Conservation (phyloP, 768 basidiomycete genomes). For the Amanita phalloides region DNA sequence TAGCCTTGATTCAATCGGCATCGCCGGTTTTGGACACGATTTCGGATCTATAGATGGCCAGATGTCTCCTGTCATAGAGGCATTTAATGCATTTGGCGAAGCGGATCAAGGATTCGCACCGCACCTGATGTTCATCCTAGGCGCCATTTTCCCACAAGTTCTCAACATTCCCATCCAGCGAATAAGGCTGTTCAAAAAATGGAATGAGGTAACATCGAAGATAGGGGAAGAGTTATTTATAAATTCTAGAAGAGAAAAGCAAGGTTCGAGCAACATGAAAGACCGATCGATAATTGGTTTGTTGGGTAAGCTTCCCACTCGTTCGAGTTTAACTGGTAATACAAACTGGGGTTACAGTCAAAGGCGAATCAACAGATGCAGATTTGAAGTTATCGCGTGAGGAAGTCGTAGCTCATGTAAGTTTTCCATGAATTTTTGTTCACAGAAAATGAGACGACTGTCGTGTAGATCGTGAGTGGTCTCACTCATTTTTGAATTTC, state of each 20-base stretch:
- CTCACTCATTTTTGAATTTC: not conserved
- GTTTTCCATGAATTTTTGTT: not conserved
- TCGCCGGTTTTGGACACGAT: conserved; percentile 40
- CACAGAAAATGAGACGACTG: not conserved
- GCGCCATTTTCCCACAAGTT: conserved; percentile 17
- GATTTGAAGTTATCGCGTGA: conserved; percentile 23
- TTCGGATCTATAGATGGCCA: conserved; percentile 43
- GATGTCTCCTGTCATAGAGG: conserved; percentile 26
- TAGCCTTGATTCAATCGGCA: conserved; percentile 38
- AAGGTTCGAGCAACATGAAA: conserved; percentile 6
- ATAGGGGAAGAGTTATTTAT: conserved; percentile 20
- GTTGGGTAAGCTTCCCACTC: conserved; percentile 9
- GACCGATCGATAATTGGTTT: conserved; percentile 17
- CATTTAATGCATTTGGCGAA: conserved; percentile 19
- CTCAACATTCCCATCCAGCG: conserved; percentile 17
- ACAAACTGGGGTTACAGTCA: conserved; percentile 16
- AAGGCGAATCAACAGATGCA: conserved; percentile 17
- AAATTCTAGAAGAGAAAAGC: conserved; percentile 9
- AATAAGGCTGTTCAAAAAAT: conserved; percentile 11
- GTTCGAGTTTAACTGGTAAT: not conserved
- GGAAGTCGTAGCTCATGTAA: conserved; percentile 30
- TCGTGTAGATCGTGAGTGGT: not conserved
- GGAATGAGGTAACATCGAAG: conserved; percentile 14
- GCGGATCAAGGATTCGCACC: conserved; percentile 9
- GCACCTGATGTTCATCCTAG: conserved; percentile 11